Percentiles rank a stretch among this genome's conserved stretches.
Conservation (phyloP, 208 protist species). For the Trypanosoma caninum region DNA sequence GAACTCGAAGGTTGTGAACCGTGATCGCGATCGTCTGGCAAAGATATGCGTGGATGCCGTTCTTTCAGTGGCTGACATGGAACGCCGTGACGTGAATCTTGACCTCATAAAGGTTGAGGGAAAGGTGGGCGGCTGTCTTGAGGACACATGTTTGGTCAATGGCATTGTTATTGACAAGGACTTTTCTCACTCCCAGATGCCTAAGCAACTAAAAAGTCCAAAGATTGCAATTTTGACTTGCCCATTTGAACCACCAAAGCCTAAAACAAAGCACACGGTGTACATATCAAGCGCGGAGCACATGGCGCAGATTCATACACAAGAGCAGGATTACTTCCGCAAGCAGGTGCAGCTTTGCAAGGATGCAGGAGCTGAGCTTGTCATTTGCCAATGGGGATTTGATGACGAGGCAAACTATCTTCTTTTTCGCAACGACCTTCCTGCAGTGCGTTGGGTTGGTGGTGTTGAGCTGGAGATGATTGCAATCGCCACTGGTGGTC, state of each 20-base stretch:
- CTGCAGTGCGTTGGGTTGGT: slow-evolving; percentile 99
- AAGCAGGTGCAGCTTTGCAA: slow-evolving; percentile 94
- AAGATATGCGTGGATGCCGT: slow-evolving; percentile 99
- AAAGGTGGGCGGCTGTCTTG: slow-evolving; percentile 96
- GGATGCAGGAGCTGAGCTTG: slow-evolving; percentile 96
- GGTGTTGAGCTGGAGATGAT: slow-evolving; percentile 99
- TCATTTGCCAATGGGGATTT: slow-evolving; percentile 99
- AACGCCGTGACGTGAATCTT: slow-evolving; percentile 99
- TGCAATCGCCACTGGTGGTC: slow-evolving; percentile 99
- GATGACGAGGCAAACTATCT: slow-evolving; percentile 99
- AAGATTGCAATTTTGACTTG: slow-evolving; percentile 99
- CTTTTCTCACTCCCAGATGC: slow-evolving; percentile 98
- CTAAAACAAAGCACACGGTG: slow-evolving; percentile 99
- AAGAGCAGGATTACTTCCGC: slow-evolving; percentile 99
- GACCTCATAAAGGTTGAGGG: slow-evolving; percentile 99
- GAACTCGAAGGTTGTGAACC: slow-evolving; percentile 99
- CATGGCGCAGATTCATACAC: slow-evolving; percentile 94
- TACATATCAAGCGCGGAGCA: slow-evolving; percentile 94
- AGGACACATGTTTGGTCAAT: slow-evolving; percentile 97
- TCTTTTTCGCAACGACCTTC: slow-evolving; percentile 98
- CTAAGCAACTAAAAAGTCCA: slow-evolving; percentile 94
- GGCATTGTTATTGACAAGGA: slow-evolving; percentile 99
- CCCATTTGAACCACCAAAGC: slow-evolving; percentile 99
- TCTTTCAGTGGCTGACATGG: slow-evolving; percentile 98
- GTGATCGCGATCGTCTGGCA: slow-evolving; percentile 95